phyloP scores from a whole-genome alignment of 192 early-diverging fungal species.

The Jimgerdemannia flammicorona region DNA sequence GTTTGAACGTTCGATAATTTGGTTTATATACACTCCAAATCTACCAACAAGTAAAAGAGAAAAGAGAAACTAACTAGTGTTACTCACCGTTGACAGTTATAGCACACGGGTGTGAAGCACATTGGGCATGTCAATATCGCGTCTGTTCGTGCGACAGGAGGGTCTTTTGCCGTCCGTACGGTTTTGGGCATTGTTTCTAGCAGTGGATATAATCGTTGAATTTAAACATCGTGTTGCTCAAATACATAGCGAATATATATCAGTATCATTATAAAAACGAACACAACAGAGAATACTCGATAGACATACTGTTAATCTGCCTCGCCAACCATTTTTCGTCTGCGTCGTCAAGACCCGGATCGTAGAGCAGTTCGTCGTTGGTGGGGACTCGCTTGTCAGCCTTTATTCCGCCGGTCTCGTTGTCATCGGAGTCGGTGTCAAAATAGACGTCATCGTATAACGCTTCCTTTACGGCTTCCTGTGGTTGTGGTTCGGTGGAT shows the following conservation, averaged over 20 bases:
- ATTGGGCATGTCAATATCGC: constrained; percentile 59
- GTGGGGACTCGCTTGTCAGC: constrained; percentile 18
- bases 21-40: too few relatives aligned
- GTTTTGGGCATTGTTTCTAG: constrained; percentile 23
- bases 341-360: constrained; percentile 46
- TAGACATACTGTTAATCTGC: constrained; percentile 43
- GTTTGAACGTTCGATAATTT: too few relatives aligned
- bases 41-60: too few relatives aligned
- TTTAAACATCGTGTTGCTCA: too few relatives aligned
- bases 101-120: constrained; percentile 56
- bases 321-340: constrained; percentile 52
- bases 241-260: not conserved
- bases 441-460: constrained; percentile 53
- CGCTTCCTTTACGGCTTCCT: constrained; percentile 11
- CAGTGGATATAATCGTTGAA: not conserved
- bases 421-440: constrained; percentile 41
- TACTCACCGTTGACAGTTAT: constrained; percentile 55
- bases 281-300: constrained; percentile 3
- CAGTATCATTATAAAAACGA: constrained; percentile 3
- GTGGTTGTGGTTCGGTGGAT: not conserved
- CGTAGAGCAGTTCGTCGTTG: constrained; percentile 54
- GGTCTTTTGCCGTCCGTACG: constrained; percentile 13
- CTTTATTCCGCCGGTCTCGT: constrained; percentile 1
- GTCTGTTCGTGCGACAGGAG: constrained; percentile 35
- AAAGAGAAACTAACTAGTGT: too few relatives aligned